phyloP scores from a whole-genome alignment of 495 filamentous ascomycete genomes.

The Xeromyces bisporus region DNA sequence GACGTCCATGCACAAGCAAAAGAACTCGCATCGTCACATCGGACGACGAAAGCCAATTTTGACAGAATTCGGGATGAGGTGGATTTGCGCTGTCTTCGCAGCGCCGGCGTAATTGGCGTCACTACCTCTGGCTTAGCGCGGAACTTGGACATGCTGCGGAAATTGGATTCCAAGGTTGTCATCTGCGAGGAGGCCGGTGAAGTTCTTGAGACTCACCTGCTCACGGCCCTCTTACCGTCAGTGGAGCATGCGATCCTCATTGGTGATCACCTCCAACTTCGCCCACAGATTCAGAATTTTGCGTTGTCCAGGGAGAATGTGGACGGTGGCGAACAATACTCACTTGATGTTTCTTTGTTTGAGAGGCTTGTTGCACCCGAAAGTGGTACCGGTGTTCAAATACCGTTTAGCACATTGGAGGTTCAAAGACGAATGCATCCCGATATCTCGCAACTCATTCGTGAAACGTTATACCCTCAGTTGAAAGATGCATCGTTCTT shows the following conservation, averaged over 20 bases:
- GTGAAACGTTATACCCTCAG: constrained; percentile 44
- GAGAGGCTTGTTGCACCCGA: constrained; percentile 46
- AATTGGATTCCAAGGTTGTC: constrained; percentile 33
- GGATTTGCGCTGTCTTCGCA: constrained; percentile 17
- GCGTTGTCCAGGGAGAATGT: constrained; percentile 48
- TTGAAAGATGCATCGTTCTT: constrained; percentile 43
- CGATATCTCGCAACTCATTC: constrained; percentile 47
- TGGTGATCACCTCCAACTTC: constrained; percentile 63
- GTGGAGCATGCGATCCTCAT: constrained; percentile 58
- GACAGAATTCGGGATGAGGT: constrained; percentile 20
- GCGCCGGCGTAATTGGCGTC: constrained; percentile 40
- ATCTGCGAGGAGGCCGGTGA: constrained; percentile 70
- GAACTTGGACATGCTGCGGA: constrained; percentile 39
- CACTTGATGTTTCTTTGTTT: constrained; percentile 57
- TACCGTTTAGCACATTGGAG: constrained; percentile 37
- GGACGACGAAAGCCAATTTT: constrained; percentile 11
- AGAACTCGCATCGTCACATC: constrained; percentile 18
- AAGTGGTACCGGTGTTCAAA: too few species aligned
- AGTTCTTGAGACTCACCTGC: constrained; percentile 54
- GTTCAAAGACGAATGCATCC: constrained; percentile 59
- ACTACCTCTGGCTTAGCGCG: constrained; percentile 56
- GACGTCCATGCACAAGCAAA: constrained; percentile 12
- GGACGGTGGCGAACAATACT: constrained; percentile 45
- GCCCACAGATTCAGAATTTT: constrained; percentile 54
- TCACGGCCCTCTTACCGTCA: constrained; percentile 40